These are phyloP conservation scores for Nemania abortiva DNA, from an alignment of 2,329 filamentous ascomycete species.

Conservation along the genomic window DNA sequence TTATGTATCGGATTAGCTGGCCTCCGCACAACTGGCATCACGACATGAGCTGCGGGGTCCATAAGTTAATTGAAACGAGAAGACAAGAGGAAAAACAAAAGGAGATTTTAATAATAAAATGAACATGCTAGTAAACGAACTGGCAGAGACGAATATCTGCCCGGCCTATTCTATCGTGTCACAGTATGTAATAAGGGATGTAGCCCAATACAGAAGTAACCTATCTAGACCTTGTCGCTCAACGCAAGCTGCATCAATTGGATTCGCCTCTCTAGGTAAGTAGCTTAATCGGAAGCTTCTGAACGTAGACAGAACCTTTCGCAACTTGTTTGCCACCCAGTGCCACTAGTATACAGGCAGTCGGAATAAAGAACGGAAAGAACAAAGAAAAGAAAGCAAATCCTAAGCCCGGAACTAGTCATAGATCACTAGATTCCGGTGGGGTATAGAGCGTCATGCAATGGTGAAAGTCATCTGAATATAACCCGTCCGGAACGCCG, in stretches of 20 bases:
- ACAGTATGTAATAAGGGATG: background rate
- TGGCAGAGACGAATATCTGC: background rate
- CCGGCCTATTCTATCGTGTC: background rate
- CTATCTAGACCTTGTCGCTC: background rate
- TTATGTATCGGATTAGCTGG: too few species aligned
- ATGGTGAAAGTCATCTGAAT: constrained; percentile 15
- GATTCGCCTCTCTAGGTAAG: constrained; percentile 7
- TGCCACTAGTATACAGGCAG: constrained; percentile 7
- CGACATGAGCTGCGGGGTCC: too few species aligned
- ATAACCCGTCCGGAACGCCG: constrained; percentile 34
- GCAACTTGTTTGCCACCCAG: constrained; percentile 1
- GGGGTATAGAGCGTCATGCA: constrained; percentile 39
- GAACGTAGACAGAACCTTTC: background rate
- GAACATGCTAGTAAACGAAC: background rate
- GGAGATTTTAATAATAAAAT: too few species aligned
- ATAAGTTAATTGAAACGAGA: too few species aligned
- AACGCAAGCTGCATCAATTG: background rate
- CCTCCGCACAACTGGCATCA: too few species aligned
- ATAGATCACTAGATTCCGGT: constrained; percentile 28
- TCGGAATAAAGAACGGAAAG: constrained; percentile 1
- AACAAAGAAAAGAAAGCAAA: constrained; percentile 38
- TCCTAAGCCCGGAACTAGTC: constrained; percentile 36
- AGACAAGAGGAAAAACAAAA: background rate
- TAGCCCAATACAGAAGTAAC: background rate
- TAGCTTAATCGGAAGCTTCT: background rate